Evolutionary conservation across 257 asterid species (phyloP), one percentile per base, ranked within the genome.

Genomic region (Nicotiana attenuata): DNA sequence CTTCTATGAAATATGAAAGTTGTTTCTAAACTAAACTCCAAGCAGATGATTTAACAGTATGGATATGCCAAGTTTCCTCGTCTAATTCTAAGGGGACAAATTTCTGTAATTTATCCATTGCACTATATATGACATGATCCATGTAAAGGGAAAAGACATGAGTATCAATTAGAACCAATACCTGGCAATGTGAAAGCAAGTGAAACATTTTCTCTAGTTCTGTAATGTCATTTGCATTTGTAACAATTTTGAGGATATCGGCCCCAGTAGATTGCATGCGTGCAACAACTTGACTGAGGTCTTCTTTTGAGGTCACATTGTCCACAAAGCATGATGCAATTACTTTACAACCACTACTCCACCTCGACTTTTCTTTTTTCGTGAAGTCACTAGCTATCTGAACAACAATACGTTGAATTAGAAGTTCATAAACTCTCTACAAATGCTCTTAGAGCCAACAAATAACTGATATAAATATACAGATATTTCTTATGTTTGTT

Each of bases 181-280:
- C 96, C 93, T 91, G 91, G 76, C 88, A 81, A 82, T 90, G 88
- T 17, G 92, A 85, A 75, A 90, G 91, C 79, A 92, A 81, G 81
- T 89, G 87, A 73, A 90, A 90, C 75, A 69, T 50, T 75, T 81
- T 84, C 26, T 83, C 85, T 19, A 83, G 60, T 80, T 87, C 91
- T 26, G 93, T 89, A 76, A 91, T 90, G 81, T 86, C 84, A 56
- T 85, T 80, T 80, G 91, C 92, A 78, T 81, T 59, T 71, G 84
- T 75, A 65, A 89, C 91, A 76, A 90, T 67, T 85, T 92, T 92
- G 65, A 92, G 80, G 81, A 92, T 86, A 78, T 92, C 93, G 7
- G 93, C 92, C 63, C 88, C 86, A 33, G 79, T 88, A 28, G 93
- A 89, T 84, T 87, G 90, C 89, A 90, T 85, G 81, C 52, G 69